Base-by-base conservation (phyloP, 352 stramenopile genomes). In the Globisporangium lucens region DNA sequence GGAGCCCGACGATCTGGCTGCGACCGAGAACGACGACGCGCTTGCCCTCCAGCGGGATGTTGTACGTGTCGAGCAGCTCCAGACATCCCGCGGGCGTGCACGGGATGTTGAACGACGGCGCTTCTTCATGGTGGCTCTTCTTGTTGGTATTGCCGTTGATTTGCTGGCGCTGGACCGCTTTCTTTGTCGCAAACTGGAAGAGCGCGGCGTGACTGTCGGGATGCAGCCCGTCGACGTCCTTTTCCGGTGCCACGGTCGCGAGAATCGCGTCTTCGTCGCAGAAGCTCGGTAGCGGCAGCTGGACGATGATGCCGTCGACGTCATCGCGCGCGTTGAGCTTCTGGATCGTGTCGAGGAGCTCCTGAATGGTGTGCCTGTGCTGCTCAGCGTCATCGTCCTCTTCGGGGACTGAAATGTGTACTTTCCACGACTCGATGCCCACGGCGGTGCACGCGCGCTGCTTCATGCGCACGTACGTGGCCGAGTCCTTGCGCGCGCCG, bases 391-490 rank as follows among this genome's bases (percentile, higher is more conserved):
- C 57, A 4, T 71, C 56, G 2, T 59, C 33, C 3, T 64, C 52
- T 12, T 76, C 71, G 0, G 74, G 71, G 49, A 85, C 35, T 4
- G 63, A 46, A 62, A 91, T 80, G 30, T 87, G 79, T 24, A 89
- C 56, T 73, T 92, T 93, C 82, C 97, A 97, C 22, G 85, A 97
- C 30, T 70, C 36, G 69, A 99, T 98, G 55, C 97, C 97, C 22
- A 96, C 89, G 68, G 98, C 91, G 0, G 82, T 84, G 72, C 96
- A 99, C 33, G 98, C 96, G 66, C 97, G 98, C 75, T 99, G 97
- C 83, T 99, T 99, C 93, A 99, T 99, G 41, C 97, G 92, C 51
- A 99, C 98, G 76, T 99, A 99, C 52, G 97, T 98, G 47, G 85
- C 87, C 61, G 96, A 99, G 81, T 99, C 98, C 57, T 89, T 94